These are phyloP conservation scores for Emericellopsis cladophorae DNA, from an alignment of 2,329 filamentous ascomycete species.

Conservation along the genomic window DNA sequence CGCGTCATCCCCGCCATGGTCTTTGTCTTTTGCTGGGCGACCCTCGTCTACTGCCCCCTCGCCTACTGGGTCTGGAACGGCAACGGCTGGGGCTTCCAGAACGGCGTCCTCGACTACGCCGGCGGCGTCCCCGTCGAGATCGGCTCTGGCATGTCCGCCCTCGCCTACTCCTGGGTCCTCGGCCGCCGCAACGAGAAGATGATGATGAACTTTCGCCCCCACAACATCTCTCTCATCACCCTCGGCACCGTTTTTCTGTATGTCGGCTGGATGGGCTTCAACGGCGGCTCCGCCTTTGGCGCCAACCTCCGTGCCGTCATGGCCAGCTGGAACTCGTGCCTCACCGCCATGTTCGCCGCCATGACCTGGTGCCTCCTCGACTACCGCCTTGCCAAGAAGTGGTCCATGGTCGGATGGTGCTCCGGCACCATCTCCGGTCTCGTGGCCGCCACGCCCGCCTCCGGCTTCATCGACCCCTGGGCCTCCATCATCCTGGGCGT, in stretches of 20 bases:
- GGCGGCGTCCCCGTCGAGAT: constrained; percentile 97
- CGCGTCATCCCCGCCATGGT: constrained; percentile 88
- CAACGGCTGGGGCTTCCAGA: constrained; percentile 85
- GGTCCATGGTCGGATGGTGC: constrained; percentile 70
- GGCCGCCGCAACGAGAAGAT: constrained; percentile 96
- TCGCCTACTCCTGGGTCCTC: constrained; percentile 92
- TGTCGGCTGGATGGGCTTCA: constrained; percentile 99
- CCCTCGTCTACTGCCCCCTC: constrained; percentile 91
- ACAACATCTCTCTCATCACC: constrained; percentile 96
- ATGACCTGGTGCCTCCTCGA: constrained; percentile 94
- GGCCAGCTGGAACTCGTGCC: constrained; percentile 96
- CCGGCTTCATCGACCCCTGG: constrained; percentile 56
- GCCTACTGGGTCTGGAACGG: constrained; percentile 95
- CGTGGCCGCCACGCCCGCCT: constrained; percentile 57
- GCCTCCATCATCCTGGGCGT: constrained; percentile 55
- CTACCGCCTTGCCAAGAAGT: constrained; percentile 87
- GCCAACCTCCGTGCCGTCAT: constrained; percentile 89
- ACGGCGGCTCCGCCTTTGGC: constrained; percentile 88
- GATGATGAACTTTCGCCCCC: constrained; percentile 99
- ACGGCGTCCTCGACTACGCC: constrained; percentile 91
- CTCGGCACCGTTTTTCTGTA: constrained; percentile 91
- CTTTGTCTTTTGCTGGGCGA: constrained; percentile 93
- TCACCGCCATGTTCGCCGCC: constrained; percentile 83
- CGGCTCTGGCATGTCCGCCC: constrained; percentile 78
- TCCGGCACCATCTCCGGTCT: constrained; percentile 60